These are phyloP conservation scores for Catharanthus roseus DNA, from an alignment of 257 asterid genomes.

Conservation along the genomic window DNA sequence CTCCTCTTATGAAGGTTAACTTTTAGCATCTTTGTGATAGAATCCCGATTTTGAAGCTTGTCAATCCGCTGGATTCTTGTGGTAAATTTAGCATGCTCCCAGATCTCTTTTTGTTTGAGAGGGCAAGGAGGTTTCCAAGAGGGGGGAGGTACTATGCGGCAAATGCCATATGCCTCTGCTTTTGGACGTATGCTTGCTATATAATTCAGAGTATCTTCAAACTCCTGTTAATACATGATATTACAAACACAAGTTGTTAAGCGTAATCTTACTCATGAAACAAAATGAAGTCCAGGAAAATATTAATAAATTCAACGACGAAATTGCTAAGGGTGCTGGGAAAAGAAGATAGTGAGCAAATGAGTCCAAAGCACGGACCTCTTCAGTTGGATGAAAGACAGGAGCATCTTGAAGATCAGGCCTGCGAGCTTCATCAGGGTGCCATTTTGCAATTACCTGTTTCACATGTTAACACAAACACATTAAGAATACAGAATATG, in stretches of 20 bases:
- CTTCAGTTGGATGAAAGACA: slow-evolving; percentile 90
- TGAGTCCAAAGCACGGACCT: slow-evolving; percentile 41
- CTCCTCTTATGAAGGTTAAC: slow-evolving; percentile 55
- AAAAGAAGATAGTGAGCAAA: slow-evolving; percentile 5
- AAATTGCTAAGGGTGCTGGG: not conserved
- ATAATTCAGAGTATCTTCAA: slow-evolving; percentile 75
- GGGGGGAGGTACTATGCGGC: slow-evolving; percentile 97
- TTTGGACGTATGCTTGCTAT: slow-evolving; percentile 75
- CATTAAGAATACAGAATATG: slow-evolving; percentile 1
- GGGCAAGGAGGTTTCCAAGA: slow-evolving; percentile 97
- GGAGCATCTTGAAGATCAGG: slow-evolving; percentile 82
- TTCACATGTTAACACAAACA: slow-evolving; percentile 27
- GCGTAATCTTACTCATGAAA: not conserved
- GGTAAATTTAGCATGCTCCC: slow-evolving; percentile 68
- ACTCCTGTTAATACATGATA: slow-evolving; percentile 53
- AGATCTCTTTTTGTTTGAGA: slow-evolving; percentile 50
- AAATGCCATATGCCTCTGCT: slow-evolving; percentile 85
- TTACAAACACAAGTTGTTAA: not conserved
- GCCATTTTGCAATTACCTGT: slow-evolving; percentile 88
- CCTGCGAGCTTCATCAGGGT: slow-evolving; percentile 70
- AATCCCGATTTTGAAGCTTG: slow-evolving; percentile 83
- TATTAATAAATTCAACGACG: not conserved
- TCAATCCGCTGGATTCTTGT: slow-evolving; percentile 91
- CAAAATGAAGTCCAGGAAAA: not conserved
- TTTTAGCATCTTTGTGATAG: slow-evolving; percentile 55